Conservation (phyloP, 1,139 yeast genomes). For the Taphrina communis region DNA sequence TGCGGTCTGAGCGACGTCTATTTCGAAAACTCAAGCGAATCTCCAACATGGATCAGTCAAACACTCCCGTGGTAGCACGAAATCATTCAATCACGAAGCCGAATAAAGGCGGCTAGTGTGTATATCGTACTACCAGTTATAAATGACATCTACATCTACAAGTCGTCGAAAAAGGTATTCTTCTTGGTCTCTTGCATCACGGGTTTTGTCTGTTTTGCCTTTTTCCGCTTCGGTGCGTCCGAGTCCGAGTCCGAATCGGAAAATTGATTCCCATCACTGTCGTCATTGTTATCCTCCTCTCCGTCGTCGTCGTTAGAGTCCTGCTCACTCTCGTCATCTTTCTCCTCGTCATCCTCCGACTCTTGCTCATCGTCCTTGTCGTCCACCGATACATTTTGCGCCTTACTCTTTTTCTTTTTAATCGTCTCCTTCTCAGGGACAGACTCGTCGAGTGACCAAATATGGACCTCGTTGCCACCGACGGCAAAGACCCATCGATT, state of each 20-base stretch:
- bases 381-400: neutral
- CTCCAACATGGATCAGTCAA: neutral
- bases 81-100: too few species aligned
- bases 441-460: slow-evolving; percentile 11
- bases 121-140: too few species aligned
- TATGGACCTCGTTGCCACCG: slow-evolving; percentile 16
- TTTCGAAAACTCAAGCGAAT: neutral
- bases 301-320: neutral
- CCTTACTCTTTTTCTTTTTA: neutral
- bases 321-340: neutral
- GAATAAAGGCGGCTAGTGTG: too few species aligned
- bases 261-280: slow-evolving; percentile 7
- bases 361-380: neutral
- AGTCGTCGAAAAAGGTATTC: slow-evolving; percentile 28
- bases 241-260: slow-evolving; percentile 30
- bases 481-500: slow-evolving; percentile 28
- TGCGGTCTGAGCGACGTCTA: neutral
- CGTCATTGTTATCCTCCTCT: neutral
- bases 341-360: neutral
- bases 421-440: neutral
- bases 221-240: slow-evolving; percentile 17
- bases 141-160: neutral
- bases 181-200: slow-evolving; percentile 10
- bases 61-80: too few species aligned
- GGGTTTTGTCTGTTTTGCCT: slow-evolving; percentile 21